A percentile compares a stretch with the other conserved stretches of the same genome.
Conservation (phyloP, 1,284 basidiomycete species). For the Ustilago trichophora region DNA sequence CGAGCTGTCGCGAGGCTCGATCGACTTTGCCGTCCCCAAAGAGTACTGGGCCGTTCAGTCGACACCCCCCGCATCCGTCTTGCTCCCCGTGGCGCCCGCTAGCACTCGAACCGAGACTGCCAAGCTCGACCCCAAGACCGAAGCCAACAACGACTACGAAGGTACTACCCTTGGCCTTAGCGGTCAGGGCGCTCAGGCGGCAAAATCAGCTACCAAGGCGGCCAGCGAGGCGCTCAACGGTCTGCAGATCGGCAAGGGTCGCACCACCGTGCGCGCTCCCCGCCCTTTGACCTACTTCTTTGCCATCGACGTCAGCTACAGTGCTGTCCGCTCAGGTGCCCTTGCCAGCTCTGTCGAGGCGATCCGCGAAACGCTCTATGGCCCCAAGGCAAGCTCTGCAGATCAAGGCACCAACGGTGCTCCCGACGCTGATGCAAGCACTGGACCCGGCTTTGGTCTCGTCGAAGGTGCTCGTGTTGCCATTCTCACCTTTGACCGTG, state of each 20-base stretch:
- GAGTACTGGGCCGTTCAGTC: slow-evolving; percentile 81
- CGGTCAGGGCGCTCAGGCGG: slow-evolving; percentile 57
- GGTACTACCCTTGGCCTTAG: slow-evolving; percentile 59
- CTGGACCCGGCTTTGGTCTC: slow-evolving; percentile 60
- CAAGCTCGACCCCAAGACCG: slow-evolving; percentile 48
- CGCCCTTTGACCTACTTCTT: slow-evolving; percentile 82
- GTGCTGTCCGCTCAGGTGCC: slow-evolving; percentile 78
- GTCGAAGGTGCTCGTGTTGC: slow-evolving; percentile 68
- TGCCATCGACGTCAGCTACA: slow-evolving; percentile 83
- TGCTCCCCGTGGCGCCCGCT: slow-evolving; percentile 58
- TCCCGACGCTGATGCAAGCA: slow-evolving; percentile 26
- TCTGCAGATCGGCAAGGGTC: slow-evolving; percentile 57
- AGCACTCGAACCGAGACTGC: slow-evolving; percentile 55
- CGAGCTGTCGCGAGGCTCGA: slow-evolving; percentile 88
- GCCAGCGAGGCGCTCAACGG: slow-evolving; percentile 59
- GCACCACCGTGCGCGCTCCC: slow-evolving; percentile 62
- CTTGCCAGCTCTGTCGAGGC: slow-evolving; percentile 76
- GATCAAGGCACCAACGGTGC: slow-evolving; percentile 36
- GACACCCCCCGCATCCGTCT: slow-evolving; percentile 66
- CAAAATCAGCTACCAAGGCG: slow-evolving; percentile 61
- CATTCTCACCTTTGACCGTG: slow-evolving; percentile 84
- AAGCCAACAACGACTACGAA: slow-evolving; percentile 45
- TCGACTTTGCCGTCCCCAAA: slow-evolving; percentile 86
- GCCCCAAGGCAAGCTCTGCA: slow-evolving; percentile 42
- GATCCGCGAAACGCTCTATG: slow-evolving; percentile 76